These are phyloP conservation scores for Schwanniomyces polymorphus DNA, from an alignment of 805 yeast genomes.

Conservation along the genomic window DNA sequence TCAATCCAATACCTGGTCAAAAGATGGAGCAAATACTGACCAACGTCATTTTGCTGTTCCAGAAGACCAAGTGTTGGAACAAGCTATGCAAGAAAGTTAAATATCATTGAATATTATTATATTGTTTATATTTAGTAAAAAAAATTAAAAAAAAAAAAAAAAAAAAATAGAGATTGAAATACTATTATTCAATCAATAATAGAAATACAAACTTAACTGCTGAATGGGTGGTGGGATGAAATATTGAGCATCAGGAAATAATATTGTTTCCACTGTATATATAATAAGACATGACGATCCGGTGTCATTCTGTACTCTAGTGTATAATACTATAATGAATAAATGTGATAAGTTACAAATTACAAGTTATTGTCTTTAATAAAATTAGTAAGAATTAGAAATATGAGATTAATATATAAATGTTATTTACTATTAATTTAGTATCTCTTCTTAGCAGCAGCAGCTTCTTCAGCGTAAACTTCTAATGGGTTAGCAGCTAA, in stretches of 20 bases:
- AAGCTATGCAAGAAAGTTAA: conserved; percentile 37
- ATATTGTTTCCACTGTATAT: too few relatives aligned
- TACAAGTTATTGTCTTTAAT: too few relatives aligned
- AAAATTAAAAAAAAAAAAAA: conserved; percentile 12
- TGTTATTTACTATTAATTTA: conserved; percentile 33
- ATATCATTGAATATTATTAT: conserved; percentile 2
- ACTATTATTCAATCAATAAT: too few relatives aligned
- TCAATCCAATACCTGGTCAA: conserved; percentile 36
- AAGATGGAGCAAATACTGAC: conserved; percentile 40
- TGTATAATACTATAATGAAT: too few relatives aligned
- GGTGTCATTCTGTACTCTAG: too few relatives aligned
- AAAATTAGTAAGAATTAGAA: neutral
- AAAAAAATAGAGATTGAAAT: conserved; percentile 2
- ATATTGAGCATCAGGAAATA: too few relatives aligned
- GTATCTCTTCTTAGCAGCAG: conserved; percentile 73
- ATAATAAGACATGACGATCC: too few relatives aligned
- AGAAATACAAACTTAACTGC: too few relatives aligned
- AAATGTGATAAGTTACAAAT: too few relatives aligned
- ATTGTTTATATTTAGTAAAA: conserved; percentile 9
- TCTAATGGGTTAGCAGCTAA: conserved; percentile 93
- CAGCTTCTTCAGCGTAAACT: conserved; percentile 84
- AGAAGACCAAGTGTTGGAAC: conserved; percentile 71
- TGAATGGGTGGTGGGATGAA: too few relatives aligned
- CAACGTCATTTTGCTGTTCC: conserved; percentile 77
- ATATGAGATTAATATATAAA: neutral